Evolutionary conservation across 768 basidiomycete species (phyloP).

Genomic region (Crassisporium funariophilum): DNA sequence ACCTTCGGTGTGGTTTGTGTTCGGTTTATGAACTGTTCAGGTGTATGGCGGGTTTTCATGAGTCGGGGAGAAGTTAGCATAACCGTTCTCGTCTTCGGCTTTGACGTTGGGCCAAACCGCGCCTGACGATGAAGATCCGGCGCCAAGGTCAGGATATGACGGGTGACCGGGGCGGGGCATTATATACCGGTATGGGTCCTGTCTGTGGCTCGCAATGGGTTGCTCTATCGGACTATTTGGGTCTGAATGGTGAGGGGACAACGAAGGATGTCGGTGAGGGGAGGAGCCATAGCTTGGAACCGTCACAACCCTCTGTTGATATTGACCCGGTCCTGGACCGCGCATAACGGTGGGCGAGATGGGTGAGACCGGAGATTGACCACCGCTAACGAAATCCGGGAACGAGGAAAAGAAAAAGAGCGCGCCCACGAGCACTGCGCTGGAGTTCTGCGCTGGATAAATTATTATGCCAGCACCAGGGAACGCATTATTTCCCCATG

Average conservation of each 20-base stretch:
- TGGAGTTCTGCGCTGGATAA: constrained; percentile 53
- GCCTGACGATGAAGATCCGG: constrained; percentile 17
- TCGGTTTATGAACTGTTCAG: constrained; percentile 7
- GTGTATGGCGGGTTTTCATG: constrained; percentile 27
- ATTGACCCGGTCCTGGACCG: constrained; percentile 28
- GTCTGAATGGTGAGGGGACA: constrained; percentile 38
- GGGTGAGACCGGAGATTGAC: constrained; percentile 29
- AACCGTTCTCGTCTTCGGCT: constrained; percentile 31
- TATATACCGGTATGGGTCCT: constrained; percentile 38
- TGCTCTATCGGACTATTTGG: constrained; percentile 37
- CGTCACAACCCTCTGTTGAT: constrained; percentile 30
- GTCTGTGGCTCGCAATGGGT: constrained; percentile 29
- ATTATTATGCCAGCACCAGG: constrained; percentile 55
- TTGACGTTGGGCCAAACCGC: constrained; percentile 26
- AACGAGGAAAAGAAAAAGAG: constrained; percentile 49
- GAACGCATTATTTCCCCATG: constrained; percentile 50
- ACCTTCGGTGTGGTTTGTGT: background rate
- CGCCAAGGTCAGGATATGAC: constrained; percentile 15
- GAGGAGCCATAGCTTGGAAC: constrained; percentile 35
- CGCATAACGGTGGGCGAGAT: constrained; percentile 32
- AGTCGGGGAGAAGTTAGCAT: constrained; percentile 20
- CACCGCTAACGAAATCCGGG: constrained; percentile 45
- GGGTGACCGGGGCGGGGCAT: constrained; percentile 23
- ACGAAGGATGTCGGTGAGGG: constrained; percentile 35
- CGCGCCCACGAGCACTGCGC: constrained; percentile 52